Evolutionary conservation across 805 yeast genomes (phyloP).

Genomic region (baker's yeast (Saccharomyces cerevisiae)): DNA sequence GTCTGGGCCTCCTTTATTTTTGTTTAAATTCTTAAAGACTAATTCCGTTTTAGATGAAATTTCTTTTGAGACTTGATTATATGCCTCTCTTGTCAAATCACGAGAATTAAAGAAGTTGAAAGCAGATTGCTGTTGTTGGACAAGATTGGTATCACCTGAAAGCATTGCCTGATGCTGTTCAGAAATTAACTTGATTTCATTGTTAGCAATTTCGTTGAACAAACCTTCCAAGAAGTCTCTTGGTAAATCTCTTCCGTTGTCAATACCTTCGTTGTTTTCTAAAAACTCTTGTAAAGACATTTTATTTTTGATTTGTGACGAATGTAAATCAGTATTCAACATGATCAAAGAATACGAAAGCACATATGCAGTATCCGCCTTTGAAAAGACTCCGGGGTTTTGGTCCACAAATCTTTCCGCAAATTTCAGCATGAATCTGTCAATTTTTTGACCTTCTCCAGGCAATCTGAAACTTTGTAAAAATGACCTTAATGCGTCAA

Average conservation of each 20-base stretch:
- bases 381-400: conserved; percentile 79
- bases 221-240: conserved; percentile 60
- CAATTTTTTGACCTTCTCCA: conserved; percentile 97
- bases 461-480: conserved; percentile 88
- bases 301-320: conserved; percentile 72
- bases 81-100: conserved; percentile 72
- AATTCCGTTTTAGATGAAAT: conserved; percentile 85
- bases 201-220: conserved; percentile 65
- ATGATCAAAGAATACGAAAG: conserved; percentile 85
- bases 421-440: conserved; percentile 91
- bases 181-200: conserved; percentile 85
- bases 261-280: conserved; percentile 82
- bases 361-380: conserved; percentile 90
- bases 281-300: conserved; percentile 87
- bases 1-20: conserved; percentile 35
- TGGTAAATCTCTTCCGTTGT: conserved; percentile 81
- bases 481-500: conserved; percentile 77
- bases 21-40: conserved; percentile 60
- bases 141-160: conserved; percentile 45
- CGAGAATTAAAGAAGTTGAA: conserved; percentile 60
- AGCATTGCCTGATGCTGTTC: conserved; percentile 90
- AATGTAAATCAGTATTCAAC: conserved; percentile 92
- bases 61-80: conserved; percentile 85
- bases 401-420: conserved; percentile 87
- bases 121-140: conserved; percentile 33